Evolutionary conservation across 1,284 basidiomycete species (phyloP).

Genomic region (Tilletia horrida): DNA sequence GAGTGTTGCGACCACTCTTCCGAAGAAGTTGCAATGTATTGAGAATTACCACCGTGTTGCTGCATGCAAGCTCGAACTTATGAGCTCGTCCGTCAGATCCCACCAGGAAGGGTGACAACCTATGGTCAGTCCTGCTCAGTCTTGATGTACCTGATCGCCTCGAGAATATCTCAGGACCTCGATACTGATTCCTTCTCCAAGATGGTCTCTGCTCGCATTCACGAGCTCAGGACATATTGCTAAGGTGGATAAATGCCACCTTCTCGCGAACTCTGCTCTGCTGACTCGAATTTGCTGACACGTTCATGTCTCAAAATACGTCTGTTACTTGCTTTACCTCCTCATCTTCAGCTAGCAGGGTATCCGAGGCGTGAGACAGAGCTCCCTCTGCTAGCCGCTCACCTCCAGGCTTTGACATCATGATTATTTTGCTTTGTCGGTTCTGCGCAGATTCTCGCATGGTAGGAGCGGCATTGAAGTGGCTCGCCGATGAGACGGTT

Average conservation of each 20-base stretch:
- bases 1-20: not conserved
- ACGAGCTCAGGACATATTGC: slow-evolving; percentile 41
- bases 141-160: not conserved
- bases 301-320: not conserved
- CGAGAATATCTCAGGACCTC: no score
- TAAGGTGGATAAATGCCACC: slow-evolving; percentile 29
- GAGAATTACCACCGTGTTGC: not conserved
- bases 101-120: slow-evolving; percentile 36
- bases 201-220: not conserved
- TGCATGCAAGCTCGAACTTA: slow-evolving; percentile 10
- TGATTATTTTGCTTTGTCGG: no score
- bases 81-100: slow-evolving; percentile 10
- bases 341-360: slow-evolving; percentile 31
- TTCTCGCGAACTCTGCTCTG: not conserved
- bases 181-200: no score
- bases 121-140: slow-evolving; percentile 33
- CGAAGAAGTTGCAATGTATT: no score
- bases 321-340: not conserved
- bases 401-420: no score
- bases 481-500: slow-evolving; percentile 11
- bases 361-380: slow-evolving; percentile 36
- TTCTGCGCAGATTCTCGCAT: slow-evolving; percentile 36
- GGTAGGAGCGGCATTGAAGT: slow-evolving; percentile 47
- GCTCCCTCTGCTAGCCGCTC: no score
- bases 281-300: not conserved